Evolutionary conservation across 495 filamentous ascomycete species (phyloP), one percentile per base, ranked within the genome.

Genomic region (Aspergillus biplanus): DNA sequence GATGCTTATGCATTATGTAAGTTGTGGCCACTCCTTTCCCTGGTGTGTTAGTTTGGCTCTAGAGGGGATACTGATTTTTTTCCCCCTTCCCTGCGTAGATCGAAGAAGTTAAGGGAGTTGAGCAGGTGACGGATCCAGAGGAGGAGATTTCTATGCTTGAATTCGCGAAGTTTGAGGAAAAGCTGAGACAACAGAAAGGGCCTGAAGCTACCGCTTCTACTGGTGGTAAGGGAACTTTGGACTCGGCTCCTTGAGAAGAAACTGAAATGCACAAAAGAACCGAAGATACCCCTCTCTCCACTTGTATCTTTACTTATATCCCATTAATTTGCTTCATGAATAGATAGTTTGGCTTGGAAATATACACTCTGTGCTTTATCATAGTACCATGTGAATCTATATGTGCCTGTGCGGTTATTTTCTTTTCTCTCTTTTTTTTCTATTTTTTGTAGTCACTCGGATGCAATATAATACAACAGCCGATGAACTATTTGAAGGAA

Each of bases 141-240:
- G 95, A 98, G 76, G 90, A 96, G 77, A 86, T 97, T 64, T 89
- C 94, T 9, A 82, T 94, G 71, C 79, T 88, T 63, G 95, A 98
- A 69, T 98, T 99, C 76, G 90, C 91, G 49, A 93, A 90, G 75
- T 99, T 99, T 75, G 95, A 99, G 74, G 92, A 97, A 80, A 97
- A 96, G 77, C 76, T 99, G 68, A 87, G 85, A 71, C 82, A 87
- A 70, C 90, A 92, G 68, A 93, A 92, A 70, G 87, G 81, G 27
- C 67, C 79, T n/a, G 75, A 75, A 46, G 80, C 83, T 48, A 77
- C 82, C 58, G 71, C 87, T 69, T 79, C 85, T n/a, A 89, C 86
- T 7, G 78, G 81, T 35, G 86, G 87, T 27, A 89, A 90, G 73
- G 88, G 85, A 21, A 83, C 84, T 47, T 67, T 92, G 50, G 90